A percentile compares a stretch with the other conserved stretches of the same genome.
phyloP scores from a whole-genome alignment of 2,329 filamentous ascomycete genomes.

The Lomentospora prolificans region DNA sequence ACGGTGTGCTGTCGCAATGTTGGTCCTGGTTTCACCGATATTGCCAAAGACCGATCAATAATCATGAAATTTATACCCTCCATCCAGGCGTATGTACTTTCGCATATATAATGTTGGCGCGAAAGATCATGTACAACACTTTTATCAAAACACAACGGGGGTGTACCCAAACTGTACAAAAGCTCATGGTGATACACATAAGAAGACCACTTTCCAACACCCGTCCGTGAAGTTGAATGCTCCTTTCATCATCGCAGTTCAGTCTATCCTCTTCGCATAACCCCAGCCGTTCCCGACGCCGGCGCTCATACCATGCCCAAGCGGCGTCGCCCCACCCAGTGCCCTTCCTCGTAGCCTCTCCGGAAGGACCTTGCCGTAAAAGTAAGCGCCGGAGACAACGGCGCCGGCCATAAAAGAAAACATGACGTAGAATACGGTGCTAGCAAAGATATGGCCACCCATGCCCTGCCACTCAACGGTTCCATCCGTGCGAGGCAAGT shows the following conservation, averaged over 20 bases:
- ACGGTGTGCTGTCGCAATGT: no score
- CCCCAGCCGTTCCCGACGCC: conserved; percentile 49
- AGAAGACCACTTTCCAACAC: no score
- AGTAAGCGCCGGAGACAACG: conserved; percentile 46
- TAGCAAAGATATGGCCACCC: conserved; percentile 53
- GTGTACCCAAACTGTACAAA: neutral
- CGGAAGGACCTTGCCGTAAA: conserved; percentile 50
- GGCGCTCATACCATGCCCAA: conserved; percentile 43
- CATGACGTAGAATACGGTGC: conserved; percentile 52
- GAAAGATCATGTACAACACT: neutral
- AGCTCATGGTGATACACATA: neutral
- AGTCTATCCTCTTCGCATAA: conserved; percentile 37
- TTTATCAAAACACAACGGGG: neutral
- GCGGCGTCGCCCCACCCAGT: conserved; percentile 46
- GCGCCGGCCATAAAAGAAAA: conserved; percentile 48
- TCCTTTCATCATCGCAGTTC: no score
- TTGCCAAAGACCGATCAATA: neutral
- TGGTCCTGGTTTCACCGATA: no score
- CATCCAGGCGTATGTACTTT: neutral
- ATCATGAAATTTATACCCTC: neutral
- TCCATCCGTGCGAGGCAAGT: conserved; percentile 58
- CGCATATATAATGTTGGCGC: neutral
- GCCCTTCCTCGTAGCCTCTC: conserved; percentile 37
- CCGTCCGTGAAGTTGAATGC: no score
- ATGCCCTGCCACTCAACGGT: conserved; percentile 56